Evolutionary conservation across 352 stramenopile species (phyloP).

Genomic region (Pilasporangium apinafurcum): DNA sequence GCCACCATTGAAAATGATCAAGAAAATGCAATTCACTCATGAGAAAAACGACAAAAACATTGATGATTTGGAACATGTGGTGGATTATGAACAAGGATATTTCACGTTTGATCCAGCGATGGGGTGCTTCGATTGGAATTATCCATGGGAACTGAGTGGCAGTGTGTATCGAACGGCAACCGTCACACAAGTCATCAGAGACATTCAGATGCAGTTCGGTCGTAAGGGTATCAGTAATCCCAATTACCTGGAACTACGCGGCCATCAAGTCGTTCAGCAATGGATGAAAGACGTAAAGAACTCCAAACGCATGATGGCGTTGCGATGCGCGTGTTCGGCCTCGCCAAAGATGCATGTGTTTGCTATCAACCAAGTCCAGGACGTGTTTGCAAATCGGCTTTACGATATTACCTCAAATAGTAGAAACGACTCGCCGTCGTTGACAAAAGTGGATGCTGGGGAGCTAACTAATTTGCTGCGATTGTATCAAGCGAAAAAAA

Average conservation of each 20-base stretch:
- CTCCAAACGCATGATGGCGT: too few species aligned
- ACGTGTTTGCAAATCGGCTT: slow-evolving; percentile 66
- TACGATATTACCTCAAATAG: slow-evolving; percentile 20
- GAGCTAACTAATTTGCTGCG: slow-evolving; percentile 22
- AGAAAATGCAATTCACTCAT: too few species aligned
- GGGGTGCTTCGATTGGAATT: slow-evolving; percentile 69
- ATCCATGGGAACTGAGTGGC: slow-evolving; percentile 85
- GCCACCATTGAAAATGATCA: slow-evolving; percentile 14
- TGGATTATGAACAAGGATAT: slow-evolving; percentile 8
- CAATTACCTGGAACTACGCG: slow-evolving; percentile 57
- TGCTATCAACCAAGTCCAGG: slow-evolving; percentile 83
- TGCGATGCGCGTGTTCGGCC: slow-evolving; percentile 36
- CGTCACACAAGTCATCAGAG: slow-evolving; percentile 21
- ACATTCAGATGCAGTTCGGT: slow-evolving; percentile 16
- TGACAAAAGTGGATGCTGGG: too few species aligned
- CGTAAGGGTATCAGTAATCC: slow-evolving; percentile 38
- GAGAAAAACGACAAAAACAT: not conserved
- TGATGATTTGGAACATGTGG: too few species aligned
- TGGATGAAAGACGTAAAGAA: too few species aligned
- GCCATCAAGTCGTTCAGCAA: slow-evolving; percentile 34
- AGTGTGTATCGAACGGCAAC: slow-evolving; percentile 52
- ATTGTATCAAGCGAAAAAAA: slow-evolving; percentile 22
- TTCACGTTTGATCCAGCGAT: slow-evolving; percentile 38
- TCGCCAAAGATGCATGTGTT: slow-evolving; percentile 68
- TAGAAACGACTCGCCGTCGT: slow-evolving; percentile 5